phyloP scores from a whole-genome alignment of 78 protist genomes.

The Creolimax fragrantissima region DNA sequence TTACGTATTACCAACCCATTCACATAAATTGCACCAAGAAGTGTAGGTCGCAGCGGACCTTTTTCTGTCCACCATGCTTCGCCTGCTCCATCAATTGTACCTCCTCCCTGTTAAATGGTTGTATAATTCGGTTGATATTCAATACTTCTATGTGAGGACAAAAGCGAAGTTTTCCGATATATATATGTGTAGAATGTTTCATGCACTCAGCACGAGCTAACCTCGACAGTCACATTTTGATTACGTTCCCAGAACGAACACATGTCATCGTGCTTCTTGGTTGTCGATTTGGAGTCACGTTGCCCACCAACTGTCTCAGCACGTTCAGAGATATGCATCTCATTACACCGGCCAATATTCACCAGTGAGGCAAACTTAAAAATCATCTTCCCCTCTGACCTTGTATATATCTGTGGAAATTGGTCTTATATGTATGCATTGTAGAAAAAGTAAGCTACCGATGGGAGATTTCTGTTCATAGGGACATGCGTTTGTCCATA shows the following conservation, averaged over 20 bases:
- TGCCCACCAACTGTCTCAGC: background rate
- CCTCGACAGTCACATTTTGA: background rate
- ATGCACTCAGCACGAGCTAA: no score
- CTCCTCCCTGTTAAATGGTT: constrained; percentile 6
- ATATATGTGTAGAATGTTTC: no score
- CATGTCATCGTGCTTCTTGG: background rate
- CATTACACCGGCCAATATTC: background rate
- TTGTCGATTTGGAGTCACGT: no score
- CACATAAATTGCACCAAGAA: background rate
- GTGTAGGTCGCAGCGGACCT: constrained; percentile 16
- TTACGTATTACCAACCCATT: background rate
- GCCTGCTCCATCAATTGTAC: background rate
- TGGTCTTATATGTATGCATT: background rate
- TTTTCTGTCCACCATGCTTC: background rate
- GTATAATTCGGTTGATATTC: no score
- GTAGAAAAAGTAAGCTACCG: background rate
- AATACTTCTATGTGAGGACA: no score
- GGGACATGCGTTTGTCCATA: no score
- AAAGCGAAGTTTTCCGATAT: no score
- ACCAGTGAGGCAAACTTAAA: background rate
- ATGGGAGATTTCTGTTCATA: no score
- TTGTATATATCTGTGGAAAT: background rate
- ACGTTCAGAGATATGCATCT: background rate
- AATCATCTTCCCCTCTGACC: constrained; percentile 9
- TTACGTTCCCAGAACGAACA: background rate